These are phyloP conservation scores for Dillenia suffruticosa DNA, from an alignment of 164 flowering plant species.

Conservation along the genomic window DNA sequence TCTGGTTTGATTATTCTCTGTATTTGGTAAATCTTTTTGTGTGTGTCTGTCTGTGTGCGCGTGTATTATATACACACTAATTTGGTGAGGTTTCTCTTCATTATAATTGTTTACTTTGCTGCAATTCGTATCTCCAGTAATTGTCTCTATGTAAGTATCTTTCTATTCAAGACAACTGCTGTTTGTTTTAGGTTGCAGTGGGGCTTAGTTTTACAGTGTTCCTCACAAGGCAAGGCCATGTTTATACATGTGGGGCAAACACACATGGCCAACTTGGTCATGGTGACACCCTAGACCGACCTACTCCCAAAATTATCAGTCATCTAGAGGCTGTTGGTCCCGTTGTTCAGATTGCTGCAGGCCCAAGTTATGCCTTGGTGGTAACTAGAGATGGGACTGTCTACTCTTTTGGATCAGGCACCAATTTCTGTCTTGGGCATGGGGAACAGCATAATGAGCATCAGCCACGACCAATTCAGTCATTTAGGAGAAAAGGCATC, in stretches of 20 bases:
- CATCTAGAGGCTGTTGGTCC: slow-evolving; percentile 42
- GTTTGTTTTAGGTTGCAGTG: slow-evolving; percentile 65
- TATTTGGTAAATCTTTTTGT: no score
- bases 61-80: no score
- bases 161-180: background rate
- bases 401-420: slow-evolving; percentile 86
- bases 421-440: slow-evolving; percentile 95
- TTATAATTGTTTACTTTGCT: no score
- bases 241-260: slow-evolving; percentile 84
- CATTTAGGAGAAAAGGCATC: slow-evolving; percentile 61
- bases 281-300: slow-evolving; percentile 70
- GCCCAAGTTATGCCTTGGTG: slow-evolving; percentile 75
- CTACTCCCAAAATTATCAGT: slow-evolving; percentile 64
- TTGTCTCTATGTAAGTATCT: background rate
- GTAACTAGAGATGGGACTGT: slow-evolving; percentile 66
- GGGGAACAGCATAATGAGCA: slow-evolving; percentile 84
- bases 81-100: no score
- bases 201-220: slow-evolving; percentile 85
- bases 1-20: no score
- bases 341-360: slow-evolving; percentile 79
- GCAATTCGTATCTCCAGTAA: no score
- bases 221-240: slow-evolving; percentile 71
- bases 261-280: slow-evolving; percentile 92
- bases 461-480: slow-evolving; percentile 66
- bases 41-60: no score